Base-by-base conservation (phyloP, 2,329 filamentous ascomycete species). In the Fusarium floridanum region DNA sequence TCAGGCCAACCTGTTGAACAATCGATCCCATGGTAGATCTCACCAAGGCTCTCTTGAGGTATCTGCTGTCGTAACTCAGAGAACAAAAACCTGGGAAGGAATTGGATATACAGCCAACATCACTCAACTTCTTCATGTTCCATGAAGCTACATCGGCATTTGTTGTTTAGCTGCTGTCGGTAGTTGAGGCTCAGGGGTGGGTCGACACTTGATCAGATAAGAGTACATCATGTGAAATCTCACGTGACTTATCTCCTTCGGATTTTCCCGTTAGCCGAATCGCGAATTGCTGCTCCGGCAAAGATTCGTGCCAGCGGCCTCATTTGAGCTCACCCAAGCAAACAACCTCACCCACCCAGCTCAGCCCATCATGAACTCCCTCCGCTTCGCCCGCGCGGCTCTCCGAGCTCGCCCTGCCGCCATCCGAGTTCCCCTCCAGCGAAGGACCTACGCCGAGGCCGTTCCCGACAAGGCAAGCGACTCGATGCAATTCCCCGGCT, bases 381-480 rank as follows among this genome's bases (percentile, higher is more conserved):
- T 98, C 87, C 95, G 95, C 87, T 89, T 98, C 86, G 94, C 95
- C 89, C 93, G 96, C 86, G 91, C 92, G 86, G 96, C 95, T 88
- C 90, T 98, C 85, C 91, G 95, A 87, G 94, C 91, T 83, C 93
- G 93, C 82, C 93, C 95, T 83, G 88, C 93, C 82, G 90, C 92
- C 84, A 88, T 96, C 86, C 90, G 92, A 85, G 89, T 91, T 79
- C 91, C 93, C 80, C 82, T 94, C 78, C 93, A 95, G 89, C 93
- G 95, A 86, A 92, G 97, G 90, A 92, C 93, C 81, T 99, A 99
- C 85, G 97, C 94, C 81, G 94, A 96, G 84, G 93, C 93, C 79
- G 92, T 95, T 80, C 88, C 92, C 82, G 94, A 96, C 90, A 96
- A 96, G 92, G 91, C 86, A 85, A 83, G 88, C 68, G 71, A 64